Evolutionary conservation across 2,329 filamentous ascomycete genomes (phyloP), one percentile per base, ranked within the genome.

Genomic region (Neonectria hederae): DNA sequence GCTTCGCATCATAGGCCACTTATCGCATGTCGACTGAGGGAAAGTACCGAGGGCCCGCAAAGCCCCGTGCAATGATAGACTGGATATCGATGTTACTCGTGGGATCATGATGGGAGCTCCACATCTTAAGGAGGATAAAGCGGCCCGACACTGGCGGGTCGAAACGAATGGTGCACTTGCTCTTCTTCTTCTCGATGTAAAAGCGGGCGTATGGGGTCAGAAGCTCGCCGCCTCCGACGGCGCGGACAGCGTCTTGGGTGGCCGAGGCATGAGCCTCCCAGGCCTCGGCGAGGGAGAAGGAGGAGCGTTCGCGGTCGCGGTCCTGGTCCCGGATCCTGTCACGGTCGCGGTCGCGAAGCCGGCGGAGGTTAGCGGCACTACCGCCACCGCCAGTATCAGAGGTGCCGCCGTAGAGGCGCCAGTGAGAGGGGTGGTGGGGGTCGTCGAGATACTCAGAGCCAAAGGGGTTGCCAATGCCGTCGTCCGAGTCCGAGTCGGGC

Each of bases 101-200:
- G 4, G 87, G 84, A 52, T 90, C 88, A 26, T 88, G 86, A 63
- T 88, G 87, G 2, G 92, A 91, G 72, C 90, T 94, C 92, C 93
- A 97, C 77, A 97, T 88, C 82, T 97, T 97, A 67, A 98, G 83
- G 45, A 97, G 80, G 56, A 98, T 91, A 76, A 92, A 97, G 61
- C 92, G 87, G 5, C 92, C 92, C 11, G 92, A 93, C 64, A 96
- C 87, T 0, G 92, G 90, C 61, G 93, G 92, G 71, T 94, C 88
- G 71, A 98, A 97, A 63, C 88, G 90, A 72, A 98, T 91, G 14
- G 90, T 94, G 71, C 96, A 95, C 78, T 91, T 93, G 80, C 89
- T 93, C 81, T 93, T 94, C 72, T 91, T 87, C 76, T 89, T 88
- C 73, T 92, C 90, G 59, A 97, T 97, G 74, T 90, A 91, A 79